These are phyloP conservation scores for Epichloe uncinata DNA, from an alignment of 2,329 filamentous ascomycete genomes.

Conservation along the genomic window DNA sequence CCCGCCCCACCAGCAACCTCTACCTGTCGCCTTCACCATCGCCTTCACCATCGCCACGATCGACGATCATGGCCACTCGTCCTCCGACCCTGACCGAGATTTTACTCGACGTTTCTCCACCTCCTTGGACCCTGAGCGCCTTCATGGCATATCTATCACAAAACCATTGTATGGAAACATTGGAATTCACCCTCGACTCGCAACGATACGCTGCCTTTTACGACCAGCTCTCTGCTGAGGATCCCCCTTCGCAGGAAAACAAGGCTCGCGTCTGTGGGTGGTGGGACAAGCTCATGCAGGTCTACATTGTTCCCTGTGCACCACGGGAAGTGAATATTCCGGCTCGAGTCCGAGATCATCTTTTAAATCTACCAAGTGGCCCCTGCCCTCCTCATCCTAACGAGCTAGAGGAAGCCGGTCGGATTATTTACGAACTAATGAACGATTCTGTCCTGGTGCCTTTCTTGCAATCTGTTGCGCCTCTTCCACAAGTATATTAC, in stretches of 20 bases:
- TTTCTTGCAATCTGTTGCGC: constrained; percentile 60
- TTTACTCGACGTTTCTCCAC: constrained; percentile 68
- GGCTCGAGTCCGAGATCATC: constrained; percentile 66
- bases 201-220: constrained; percentile 62
- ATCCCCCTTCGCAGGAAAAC: constrained; percentile 26
- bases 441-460: constrained; percentile 90
- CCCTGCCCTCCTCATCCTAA: constrained; percentile 59
- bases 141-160: constrained; percentile 96
- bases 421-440: constrained; percentile 91
- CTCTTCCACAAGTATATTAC: constrained; percentile 21
- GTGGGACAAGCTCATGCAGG: constrained; percentile 79
- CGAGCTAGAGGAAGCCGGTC: constrained; percentile 66
- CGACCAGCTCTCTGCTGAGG: constrained; percentile 27
- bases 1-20: constrained; percentile 26
- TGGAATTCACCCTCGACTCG: constrained; percentile 94
- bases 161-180: constrained; percentile 90
- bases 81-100: constrained; percentile 74
- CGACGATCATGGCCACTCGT: constrained; percentile 18
- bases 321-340: constrained; percentile 86
- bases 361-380: constrained; percentile 45
- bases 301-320: constrained; percentile 77
- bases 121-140: constrained; percentile 80
- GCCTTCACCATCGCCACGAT: constrained; percentile 22
- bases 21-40: constrained; percentile 31
- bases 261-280: constrained; percentile 60